Conservation (phyloP, 2,329 filamentous ascomycete genomes). For the Cladophialophora carrionii region DNA sequence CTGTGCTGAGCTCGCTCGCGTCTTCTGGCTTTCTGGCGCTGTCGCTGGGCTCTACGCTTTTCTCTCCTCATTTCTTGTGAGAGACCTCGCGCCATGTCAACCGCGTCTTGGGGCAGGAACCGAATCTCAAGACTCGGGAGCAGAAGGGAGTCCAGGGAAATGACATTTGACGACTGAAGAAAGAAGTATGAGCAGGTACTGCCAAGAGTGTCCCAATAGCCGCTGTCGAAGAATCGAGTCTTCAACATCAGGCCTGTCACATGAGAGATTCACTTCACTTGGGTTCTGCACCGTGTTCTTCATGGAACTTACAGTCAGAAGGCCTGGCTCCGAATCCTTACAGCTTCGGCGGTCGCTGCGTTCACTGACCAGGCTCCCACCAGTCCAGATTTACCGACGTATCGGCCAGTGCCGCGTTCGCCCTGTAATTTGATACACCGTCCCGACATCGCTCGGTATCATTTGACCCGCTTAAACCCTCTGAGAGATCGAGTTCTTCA, state of each 20-base stretch:
- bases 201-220: not conserved
- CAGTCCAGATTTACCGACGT: not conserved
- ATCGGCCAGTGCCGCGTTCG: not conserved
- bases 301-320: not conserved
- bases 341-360: not conserved
- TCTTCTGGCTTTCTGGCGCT: not conserved
- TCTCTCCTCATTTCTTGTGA: not conserved
- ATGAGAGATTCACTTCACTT: not conserved
- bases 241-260: not conserved
- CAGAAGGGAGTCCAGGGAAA: too few species aligned
- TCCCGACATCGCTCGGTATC: not conserved
- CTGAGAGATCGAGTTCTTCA: not conserved
- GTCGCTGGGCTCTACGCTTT: not conserved
- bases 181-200: not conserved
- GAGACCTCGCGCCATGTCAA: not conserved
- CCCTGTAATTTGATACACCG: not conserved
- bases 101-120: not conserved
- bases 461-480: not conserved
- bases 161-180: too few species aligned
- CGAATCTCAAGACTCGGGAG: too few species aligned
- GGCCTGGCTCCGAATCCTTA: not conserved
- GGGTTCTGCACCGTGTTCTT: not conserved
- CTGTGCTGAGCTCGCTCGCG: not conserved
- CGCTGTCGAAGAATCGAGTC: not conserved
- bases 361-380: conserved; percentile 10